Percentiles rank a stretch among this genome's conserved stretches.
Conservation (phyloP, 2,329 filamentous ascomycete species). For the Ophiostoma quercus region DNA sequence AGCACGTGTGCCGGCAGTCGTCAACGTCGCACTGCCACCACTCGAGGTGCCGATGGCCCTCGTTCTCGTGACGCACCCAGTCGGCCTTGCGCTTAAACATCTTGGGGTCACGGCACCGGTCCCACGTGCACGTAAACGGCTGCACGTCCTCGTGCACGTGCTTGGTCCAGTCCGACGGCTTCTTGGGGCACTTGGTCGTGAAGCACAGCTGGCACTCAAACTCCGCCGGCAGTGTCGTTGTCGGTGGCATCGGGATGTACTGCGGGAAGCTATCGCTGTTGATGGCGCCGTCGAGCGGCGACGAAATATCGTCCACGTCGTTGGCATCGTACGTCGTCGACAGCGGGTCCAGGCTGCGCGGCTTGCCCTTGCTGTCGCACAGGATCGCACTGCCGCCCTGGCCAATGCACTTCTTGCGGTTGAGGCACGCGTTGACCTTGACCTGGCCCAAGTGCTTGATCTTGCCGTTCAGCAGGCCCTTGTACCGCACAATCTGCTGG, state of each 20-base stretch:
- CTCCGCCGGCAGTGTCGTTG: conserved; percentile 69
- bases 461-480: conserved; percentile 64
- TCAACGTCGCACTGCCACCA: conserved; percentile 83
- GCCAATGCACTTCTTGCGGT: conserved; percentile 58
- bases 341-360: conserved; percentile 54
- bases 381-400: conserved; percentile 61
- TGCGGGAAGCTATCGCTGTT: conserved; percentile 68
- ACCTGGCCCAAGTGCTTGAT: conserved; percentile 64
- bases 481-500: conserved; percentile 75
- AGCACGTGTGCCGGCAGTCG: conserved; percentile 78
- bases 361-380: conserved; percentile 55
- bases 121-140: conserved; percentile 89
- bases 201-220: conserved; percentile 90
- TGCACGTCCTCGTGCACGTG: conserved; percentile 92
- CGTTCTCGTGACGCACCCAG: conserved; percentile 92
- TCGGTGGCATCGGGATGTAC: conserved; percentile 77
- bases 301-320: conserved; percentile 55
- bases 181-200: conserved; percentile 75
- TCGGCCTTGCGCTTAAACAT: conserved; percentile 94
- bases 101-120: conserved; percentile 74
- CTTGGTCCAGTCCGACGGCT: conserved; percentile 95
- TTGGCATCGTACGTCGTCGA: conserved; percentile 51
- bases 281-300: conserved; percentile 63
- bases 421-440: conserved; percentile 51
- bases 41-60: conserved; percentile 81